These are phyloP conservation scores for Powellomyces hirtus DNA, from an alignment of 192 early-diverging fungal species.

Conservation along the genomic window DNA sequence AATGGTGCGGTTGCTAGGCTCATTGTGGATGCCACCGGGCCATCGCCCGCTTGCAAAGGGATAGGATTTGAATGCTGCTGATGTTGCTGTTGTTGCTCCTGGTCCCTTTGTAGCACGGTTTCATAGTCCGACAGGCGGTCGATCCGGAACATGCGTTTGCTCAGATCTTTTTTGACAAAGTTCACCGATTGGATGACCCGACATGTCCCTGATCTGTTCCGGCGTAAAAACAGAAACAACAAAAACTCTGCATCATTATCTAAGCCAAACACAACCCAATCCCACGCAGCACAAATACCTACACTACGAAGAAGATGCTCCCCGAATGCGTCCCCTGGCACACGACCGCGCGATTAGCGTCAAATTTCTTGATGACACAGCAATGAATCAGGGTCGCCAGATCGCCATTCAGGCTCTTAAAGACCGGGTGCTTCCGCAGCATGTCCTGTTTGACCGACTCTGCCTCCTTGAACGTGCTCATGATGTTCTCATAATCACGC, in stretches of 20 bases:
- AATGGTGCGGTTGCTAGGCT: not conserved
- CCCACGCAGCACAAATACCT: not conserved
- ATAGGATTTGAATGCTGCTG: not conserved
- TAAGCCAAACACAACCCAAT: too few species aligned
- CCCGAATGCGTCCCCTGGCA: conserved; percentile 27
- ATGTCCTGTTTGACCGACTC: conserved; percentile 19
- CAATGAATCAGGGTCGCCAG: conserved; percentile 23
- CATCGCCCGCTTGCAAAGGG: not conserved
- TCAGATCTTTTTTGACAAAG: conserved; percentile 27
- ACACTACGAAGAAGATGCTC: conserved; percentile 36
- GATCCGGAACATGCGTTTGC: not conserved
- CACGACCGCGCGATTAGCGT: conserved; percentile 27
- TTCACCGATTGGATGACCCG: conserved; percentile 33
- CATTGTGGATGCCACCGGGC: not conserved
- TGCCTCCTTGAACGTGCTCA: conserved; percentile 23
- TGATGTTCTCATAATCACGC: conserved; percentile 24
- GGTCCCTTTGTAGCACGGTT: not conserved
- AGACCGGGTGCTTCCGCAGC: conserved; percentile 20
- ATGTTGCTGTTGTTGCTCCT: not conserved
- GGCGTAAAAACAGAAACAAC: too few species aligned
- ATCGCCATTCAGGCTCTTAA: conserved; percentile 29
- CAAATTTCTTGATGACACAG: conserved; percentile 21
- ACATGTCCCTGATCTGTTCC: conserved; percentile 39
- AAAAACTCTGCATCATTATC: too few species aligned
- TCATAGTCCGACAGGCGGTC: conserved; percentile 11